Evolutionary conservation across 2,329 filamentous ascomycete species (phyloP), one percentile per base, ranked within the genome.

Genomic region (Anthostomella pinea): DNA sequence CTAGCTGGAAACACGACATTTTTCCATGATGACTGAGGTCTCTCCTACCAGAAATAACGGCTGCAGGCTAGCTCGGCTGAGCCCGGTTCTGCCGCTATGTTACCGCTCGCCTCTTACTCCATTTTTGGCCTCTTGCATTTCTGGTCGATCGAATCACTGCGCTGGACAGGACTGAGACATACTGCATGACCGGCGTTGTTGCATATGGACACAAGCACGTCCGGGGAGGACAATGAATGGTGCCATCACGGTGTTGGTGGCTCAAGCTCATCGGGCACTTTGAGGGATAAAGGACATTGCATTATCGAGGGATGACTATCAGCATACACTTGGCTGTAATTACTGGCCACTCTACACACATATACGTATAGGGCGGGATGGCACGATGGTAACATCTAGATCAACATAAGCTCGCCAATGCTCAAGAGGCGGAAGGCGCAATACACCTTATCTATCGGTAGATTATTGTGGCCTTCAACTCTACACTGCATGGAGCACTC

Each of bases 1-100:
- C 59, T 74, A 38, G 65, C 64, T 30, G 65, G 64, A 28, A 70
- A 65, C 49, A 62, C 65, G 20, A 69, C 67, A 1, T 77, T 77
- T 49, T 76, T 77, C 53, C 67, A 69, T 38, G 70, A 75, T 40
- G 63, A 72, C 35, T 58, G 49, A 41, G 22, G n/a, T n/a, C n/a
- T 17, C 19, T 11, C 19, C 13, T 21, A 19, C 5, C 28, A 10
- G 6, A n/a, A 18, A 30, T 30, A 5, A 10, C 20, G 3, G 20
- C 17, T n/a, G 28, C 8, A 30, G 11, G 26, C 17, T 5, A n/a
- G n/a, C n/a, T 24, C 17, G 19, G n/a, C 15, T n/a, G 8, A 17
- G 19, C n/a, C 27, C 14, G 16, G 10, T 25, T 13, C 38, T 35
- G 39, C 20, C 20, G 26, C 19, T 27, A 25, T 21, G 18, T 24